phyloP scores from a whole-genome alignment of 202 grass and related monocot genomes.

The Eragrostis tef region DNA sequence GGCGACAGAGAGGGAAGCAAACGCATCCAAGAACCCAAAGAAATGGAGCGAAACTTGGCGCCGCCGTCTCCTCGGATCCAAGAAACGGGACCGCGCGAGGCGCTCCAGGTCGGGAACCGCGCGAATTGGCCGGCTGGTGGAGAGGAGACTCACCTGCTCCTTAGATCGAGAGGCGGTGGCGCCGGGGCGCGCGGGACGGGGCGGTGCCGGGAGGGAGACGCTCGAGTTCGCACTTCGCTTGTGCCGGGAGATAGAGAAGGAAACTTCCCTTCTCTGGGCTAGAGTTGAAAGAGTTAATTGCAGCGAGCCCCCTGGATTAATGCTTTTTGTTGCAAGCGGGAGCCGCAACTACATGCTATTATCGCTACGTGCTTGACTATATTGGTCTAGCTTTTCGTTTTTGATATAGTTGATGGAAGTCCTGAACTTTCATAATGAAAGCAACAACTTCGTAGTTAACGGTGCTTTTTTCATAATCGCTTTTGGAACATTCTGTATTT shows the following conservation, averaged over 20 bases:
- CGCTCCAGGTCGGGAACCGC: background rate
- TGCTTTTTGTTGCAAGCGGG: constrained; percentile 23
- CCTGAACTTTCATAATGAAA: too few relatives aligned
- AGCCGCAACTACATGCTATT: background rate
- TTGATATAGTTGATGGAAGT: background rate
- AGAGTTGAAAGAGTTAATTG: background rate
- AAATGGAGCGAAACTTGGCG: constrained; percentile 11
- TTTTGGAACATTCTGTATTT: background rate
- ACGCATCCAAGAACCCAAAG: background rate
- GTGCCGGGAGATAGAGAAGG: background rate
- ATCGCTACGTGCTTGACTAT: constrained; percentile 20
- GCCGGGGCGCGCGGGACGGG: constrained; percentile 9
- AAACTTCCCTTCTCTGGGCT: background rate
- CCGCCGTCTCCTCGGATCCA: constrained; percentile 9
- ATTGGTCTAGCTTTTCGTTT: background rate
- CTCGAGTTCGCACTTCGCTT: background rate
- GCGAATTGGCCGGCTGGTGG: background rate
- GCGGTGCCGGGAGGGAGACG: background rate
- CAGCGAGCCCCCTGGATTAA: constrained; percentile 5
- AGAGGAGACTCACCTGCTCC: constrained; percentile 24
- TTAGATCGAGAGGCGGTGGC: constrained; percentile 20
- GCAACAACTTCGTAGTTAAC: too few relatives aligned
- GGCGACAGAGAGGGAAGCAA: background rate
- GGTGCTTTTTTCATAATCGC: background rate
- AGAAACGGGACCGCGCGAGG: background rate